Conservation (phyloP, 1,284 basidiomycete species). For the Pyrrhoderma noxium region DNA sequence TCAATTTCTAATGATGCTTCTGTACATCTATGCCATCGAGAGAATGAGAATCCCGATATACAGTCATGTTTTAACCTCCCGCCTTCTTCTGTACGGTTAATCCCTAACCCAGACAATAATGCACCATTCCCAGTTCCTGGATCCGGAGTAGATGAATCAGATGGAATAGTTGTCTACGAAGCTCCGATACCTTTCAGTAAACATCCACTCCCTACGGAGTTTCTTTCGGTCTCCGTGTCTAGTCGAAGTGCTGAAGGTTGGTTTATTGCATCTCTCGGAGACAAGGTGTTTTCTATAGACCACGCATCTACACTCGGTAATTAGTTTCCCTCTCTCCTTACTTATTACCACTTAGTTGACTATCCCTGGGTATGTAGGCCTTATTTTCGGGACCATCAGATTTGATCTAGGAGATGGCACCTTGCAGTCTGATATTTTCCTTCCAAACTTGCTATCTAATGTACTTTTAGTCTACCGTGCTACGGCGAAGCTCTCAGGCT, state of each 20-base stretch:
- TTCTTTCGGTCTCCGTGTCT: slow-evolving; percentile 39
- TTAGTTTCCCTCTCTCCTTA: slow-evolving; percentile 22
- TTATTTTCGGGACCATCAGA: slow-evolving; percentile 18
- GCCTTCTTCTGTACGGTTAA: slow-evolving; percentile 45
- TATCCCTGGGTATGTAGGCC: slow-evolving; percentile 20
- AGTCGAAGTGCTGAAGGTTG: slow-evolving; percentile 50
- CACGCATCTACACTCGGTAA: slow-evolving; percentile 38
- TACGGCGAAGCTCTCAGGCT: slow-evolving; percentile 23
- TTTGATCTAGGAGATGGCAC: slow-evolving; percentile 31
- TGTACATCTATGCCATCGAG: slow-evolving; percentile 36
- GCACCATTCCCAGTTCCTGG: slow-evolving; percentile 53
- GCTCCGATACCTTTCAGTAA: slow-evolving; percentile 31
- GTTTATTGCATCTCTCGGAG: slow-evolving; percentile 50
- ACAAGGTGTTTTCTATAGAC: slow-evolving; percentile 27
- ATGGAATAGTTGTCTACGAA: slow-evolving; percentile 60
- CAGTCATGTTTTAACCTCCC: slow-evolving; percentile 34
- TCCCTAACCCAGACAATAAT: slow-evolving; percentile 51
- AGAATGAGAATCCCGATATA: slow-evolving; percentile 3
- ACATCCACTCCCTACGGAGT: slow-evolving; percentile 33
- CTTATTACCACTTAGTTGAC: neutral
- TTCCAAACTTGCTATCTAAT: slow-evolving; percentile 48
- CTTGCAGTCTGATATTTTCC: slow-evolving; percentile 24
- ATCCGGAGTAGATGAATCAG: slow-evolving; percentile 66
- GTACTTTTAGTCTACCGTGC: slow-evolving; percentile 59
- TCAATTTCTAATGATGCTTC: slow-evolving; percentile 35